Evolutionary conservation across 805 yeast species (phyloP), one percentile per base, ranked within the genome.

Genomic region (Barnettozyma pratensis): DNA sequence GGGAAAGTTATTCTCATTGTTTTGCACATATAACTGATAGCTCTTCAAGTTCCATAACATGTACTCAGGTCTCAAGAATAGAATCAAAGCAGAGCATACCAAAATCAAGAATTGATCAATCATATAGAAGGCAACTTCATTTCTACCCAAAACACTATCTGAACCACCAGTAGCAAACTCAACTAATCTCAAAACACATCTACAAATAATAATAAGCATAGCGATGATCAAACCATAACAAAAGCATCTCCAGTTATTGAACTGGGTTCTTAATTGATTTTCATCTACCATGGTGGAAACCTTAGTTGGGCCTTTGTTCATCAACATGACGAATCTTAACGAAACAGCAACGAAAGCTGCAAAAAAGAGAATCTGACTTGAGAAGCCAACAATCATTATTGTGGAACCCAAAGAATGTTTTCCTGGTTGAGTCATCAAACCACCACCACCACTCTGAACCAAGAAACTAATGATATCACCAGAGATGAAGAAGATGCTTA

Each of bases 111-210:
- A 45, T 10, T 44, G 48, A 19, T 45, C 48, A 41, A 41, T 45
- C 37, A 45, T 8, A 29, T 41, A 45, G 29, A 41, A 45, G 6
- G 48, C 48, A 29, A 41, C 5, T 12, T 41, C 48, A 37, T 41
- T 41, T 19, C 6, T 12, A 8, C 25, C n/a, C 8, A 45, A 27
- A 11, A 6, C 25, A n/a, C 34, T 32, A 30, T 36, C 12, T 19
- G 19, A 19, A 4, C 30, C 31, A 10, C 44, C 44, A 14, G 40
- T 32, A 3, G 27, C 41, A 27, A 41, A 45, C 14, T 45, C 48
- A n/a, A 39, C 43, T 8, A 45, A 19, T 27, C 44, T 34, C 32
- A 45, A 37, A 14, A 45, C 26, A 41, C 48, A 45, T 45, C 44
- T 45, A 32, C 29, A 3, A 8, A 45, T 8, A 14, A 45, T 30